Conservation (phyloP, 192 early-diverging fungal genomes). For the Chytriomyces sp. region DNA sequence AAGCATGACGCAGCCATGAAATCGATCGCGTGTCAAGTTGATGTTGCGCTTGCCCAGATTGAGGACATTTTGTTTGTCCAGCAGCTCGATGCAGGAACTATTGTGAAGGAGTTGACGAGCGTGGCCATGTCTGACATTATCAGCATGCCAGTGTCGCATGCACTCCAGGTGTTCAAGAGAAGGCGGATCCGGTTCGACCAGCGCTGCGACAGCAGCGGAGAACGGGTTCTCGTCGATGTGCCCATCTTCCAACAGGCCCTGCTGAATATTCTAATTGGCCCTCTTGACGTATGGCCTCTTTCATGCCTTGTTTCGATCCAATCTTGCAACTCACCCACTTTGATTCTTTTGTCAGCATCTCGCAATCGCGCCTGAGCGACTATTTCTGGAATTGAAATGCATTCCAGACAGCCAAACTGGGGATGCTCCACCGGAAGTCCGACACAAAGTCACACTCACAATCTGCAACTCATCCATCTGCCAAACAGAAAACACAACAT, state of each 20-base stretch:
- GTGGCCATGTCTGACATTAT: no score
- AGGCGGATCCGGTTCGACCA: no score
- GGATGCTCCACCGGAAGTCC: background rate
- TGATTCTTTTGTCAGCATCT: background rate
- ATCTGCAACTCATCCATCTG: background rate
- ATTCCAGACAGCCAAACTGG: background rate
- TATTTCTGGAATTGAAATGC: background rate
- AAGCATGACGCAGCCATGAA: no score
- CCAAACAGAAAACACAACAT: background rate
- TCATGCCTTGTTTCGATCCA: no score
- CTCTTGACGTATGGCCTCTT: background rate
- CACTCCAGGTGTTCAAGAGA: no score
- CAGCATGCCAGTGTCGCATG: no score
- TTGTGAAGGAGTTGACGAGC: no score
- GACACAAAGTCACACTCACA: background rate
- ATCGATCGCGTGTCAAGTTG: no score
- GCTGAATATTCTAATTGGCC: conserved; percentile 8
- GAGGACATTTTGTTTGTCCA: no score
- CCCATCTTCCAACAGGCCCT: background rate
- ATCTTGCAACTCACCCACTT: background rate
- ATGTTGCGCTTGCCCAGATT: no score
- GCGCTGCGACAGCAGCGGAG: no score
- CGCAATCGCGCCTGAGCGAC: background rate
- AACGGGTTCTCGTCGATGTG: background rate
- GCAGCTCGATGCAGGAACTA: no score